Conservation (phyloP, 306 rosid genomes). For the Ormosia emarginata region DNA sequence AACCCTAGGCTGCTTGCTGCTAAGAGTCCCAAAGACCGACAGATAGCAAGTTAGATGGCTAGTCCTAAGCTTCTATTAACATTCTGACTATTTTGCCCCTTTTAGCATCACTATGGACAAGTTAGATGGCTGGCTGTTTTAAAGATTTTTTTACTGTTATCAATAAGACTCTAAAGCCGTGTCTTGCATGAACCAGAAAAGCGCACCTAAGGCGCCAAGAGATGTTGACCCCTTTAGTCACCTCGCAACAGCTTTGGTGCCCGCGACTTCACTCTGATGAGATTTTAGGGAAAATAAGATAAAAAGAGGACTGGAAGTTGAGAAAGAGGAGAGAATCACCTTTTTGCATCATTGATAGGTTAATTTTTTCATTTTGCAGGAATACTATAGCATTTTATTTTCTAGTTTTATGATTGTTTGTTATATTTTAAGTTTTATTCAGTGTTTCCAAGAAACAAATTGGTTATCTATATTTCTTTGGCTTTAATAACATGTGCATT, state of each 20-base stretch:
- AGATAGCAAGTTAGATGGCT: neutral
- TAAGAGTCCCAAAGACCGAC: neutral
- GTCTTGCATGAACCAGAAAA: neutral
- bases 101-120: neutral
- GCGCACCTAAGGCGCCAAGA: neutral
- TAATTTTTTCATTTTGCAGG: neutral
- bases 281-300: neutral
- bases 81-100: neutral
- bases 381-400: neutral
- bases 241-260: neutral
- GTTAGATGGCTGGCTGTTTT: neutral
- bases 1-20: neutral
- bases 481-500: neutral
- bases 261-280: neutral
- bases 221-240: neutral
- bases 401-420: neutral
- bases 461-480: neutral
- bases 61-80: neutral
- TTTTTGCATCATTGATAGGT: neutral
- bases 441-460: neutral
- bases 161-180: neutral
- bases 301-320: neutral
- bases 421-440: neutral
- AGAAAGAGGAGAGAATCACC: neutral
- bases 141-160: neutral